A percentile compares a stretch with the other conserved stretches of the same genome.
phyloP scores from a whole-genome alignment of 805 yeast genomes.

The Cyberlindnera veronae region DNA sequence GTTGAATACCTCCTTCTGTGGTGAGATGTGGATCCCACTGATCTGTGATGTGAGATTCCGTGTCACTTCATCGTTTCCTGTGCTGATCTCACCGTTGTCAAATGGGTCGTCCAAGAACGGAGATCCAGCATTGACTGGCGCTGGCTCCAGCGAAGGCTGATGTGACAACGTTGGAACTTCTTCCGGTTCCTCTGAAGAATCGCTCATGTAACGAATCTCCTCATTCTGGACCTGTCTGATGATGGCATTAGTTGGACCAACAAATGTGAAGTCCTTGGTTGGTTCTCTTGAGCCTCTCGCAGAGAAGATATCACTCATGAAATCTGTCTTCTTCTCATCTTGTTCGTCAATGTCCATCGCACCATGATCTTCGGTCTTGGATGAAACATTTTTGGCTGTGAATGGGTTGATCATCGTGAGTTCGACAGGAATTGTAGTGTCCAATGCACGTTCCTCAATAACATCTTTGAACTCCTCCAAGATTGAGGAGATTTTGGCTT shows the following conservation, averaged over 20 bases:
- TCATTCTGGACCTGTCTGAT: slow-evolving; percentile 1
- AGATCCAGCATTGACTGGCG: slow-evolving; percentile 11
- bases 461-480: slow-evolving; percentile 25
- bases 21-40: slow-evolving; percentile 24
- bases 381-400: background rate
- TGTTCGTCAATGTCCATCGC: slow-evolving; percentile 14
- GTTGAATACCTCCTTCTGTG: slow-evolving; percentile 17
- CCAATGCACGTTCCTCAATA: slow-evolving; percentile 10
- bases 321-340: slow-evolving; percentile 14
- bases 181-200: slow-evolving; percentile 9
- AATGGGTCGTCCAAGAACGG: slow-evolving; percentile 24
- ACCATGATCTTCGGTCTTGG: slow-evolving; percentile 4
- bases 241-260: slow-evolving; percentile 6
- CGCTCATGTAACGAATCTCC: slow-evolving; percentile 4
- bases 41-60: slow-evolving; percentile 21
- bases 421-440: slow-evolving; percentile 22
- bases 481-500: slow-evolving; percentile 23
- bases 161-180: slow-evolving; percentile 1
- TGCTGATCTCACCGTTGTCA: slow-evolving; percentile 12
- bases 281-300: slow-evolving; percentile 7
- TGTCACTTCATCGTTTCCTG: slow-evolving; percentile 19
- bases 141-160: slow-evolving; percentile 7
- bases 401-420: slow-evolving; percentile 31
- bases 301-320: slow-evolving; percentile 23
- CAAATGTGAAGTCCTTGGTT: slow-evolving; percentile 8